phyloP scores from a whole-genome alignment of 2,329 filamentous ascomycete species.

The Pseudophaeomoniella oleicola region DNA sequence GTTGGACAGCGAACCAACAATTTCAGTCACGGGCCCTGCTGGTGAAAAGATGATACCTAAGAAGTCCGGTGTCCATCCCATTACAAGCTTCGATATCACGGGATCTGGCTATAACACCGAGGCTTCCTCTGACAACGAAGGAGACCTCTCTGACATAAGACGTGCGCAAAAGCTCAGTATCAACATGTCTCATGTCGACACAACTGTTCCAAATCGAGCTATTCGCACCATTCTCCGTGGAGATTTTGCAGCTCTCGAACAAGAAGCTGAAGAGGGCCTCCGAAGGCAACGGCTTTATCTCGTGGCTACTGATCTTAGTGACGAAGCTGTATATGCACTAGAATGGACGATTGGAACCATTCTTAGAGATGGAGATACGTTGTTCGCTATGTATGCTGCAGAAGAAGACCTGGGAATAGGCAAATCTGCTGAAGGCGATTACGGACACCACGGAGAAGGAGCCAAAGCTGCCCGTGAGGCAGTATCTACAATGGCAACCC shows the following conservation, averaged over 20 bases:
- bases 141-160: conserved; percentile 70
- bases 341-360: conserved; percentile 98
- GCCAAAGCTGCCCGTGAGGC: conserved; percentile 63
- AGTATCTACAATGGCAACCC: conserved; percentile 53
- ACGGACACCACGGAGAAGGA: conserved; percentile 53
- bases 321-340: conserved; percentile 84
- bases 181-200: conserved; percentile 60
- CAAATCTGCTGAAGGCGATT: conserved; percentile 20
- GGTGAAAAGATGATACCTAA: conserved; percentile 24
- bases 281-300: conserved; percentile 77
- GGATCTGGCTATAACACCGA: conserved; percentile 44
- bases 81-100: conserved; percentile 66
- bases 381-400: conserved; percentile 84
- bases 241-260: conserved; percentile 50
- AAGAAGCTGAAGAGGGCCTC: conserved; percentile 62
- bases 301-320: conserved; percentile 88
- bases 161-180: conserved; percentile 74
- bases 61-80: conserved; percentile 54
- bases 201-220: conserved; percentile 63
- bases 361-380: conserved; percentile 80
- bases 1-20: conserved; percentile 15
- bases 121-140: conserved; percentile 74
- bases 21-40: conserved; percentile 12
- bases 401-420: conserved; percentile 57
- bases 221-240: conserved; percentile 85